Conservation (phyloP, 306 rosid genomes). For the Cicer yamashitae region DNA sequence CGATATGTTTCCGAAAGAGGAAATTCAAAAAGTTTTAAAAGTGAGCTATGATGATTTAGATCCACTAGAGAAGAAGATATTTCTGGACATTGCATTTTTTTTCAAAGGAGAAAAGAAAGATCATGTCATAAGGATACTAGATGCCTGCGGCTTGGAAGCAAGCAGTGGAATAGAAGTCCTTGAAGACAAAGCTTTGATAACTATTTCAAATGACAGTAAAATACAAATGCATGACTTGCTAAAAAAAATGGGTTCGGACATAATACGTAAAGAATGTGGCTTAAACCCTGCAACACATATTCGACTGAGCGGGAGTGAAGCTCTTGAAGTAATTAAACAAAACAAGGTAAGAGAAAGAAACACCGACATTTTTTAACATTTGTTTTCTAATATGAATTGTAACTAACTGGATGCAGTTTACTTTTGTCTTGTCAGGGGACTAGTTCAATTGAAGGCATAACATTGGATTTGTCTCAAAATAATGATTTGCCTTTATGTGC, state of each 20-base stretch:
- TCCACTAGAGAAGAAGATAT: background rate
- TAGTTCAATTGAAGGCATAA: constrained; percentile 38
- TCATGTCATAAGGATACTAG: constrained; percentile 6
- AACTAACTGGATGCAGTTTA: background rate
- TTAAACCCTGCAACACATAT: constrained; percentile 1
- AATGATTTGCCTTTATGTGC: background rate
- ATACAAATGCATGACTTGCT: constrained; percentile 52
- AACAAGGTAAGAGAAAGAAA: constrained; percentile 24
- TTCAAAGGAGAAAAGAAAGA: constrained; percentile 8
- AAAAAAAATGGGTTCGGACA: constrained; percentile 34
- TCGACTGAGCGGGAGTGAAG: constrained; percentile 24
- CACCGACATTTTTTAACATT: background rate
- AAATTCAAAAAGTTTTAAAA: constrained; percentile 1
- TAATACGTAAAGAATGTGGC: background rate
- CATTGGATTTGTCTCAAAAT: constrained; percentile 31
- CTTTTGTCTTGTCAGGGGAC: constrained; percentile 42
- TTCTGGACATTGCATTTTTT: constrained; percentile 44
- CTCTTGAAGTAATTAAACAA: constrained; percentile 13
- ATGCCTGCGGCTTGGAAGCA: constrained; percentile 39
- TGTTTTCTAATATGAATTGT: background rate
- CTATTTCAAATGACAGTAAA: background rate
- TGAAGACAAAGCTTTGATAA: constrained; percentile 42
- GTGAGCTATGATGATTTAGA: constrained; percentile 37
- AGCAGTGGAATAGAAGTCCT: constrained; percentile 36
- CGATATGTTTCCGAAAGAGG: background rate